A percentile compares a stretch with the other conserved stretches of the same genome.
These are phyloP conservation scores for Sugiyamaella smithiae DNA, from an alignment of 805 yeast species.

Conservation along the genomic window DNA sequence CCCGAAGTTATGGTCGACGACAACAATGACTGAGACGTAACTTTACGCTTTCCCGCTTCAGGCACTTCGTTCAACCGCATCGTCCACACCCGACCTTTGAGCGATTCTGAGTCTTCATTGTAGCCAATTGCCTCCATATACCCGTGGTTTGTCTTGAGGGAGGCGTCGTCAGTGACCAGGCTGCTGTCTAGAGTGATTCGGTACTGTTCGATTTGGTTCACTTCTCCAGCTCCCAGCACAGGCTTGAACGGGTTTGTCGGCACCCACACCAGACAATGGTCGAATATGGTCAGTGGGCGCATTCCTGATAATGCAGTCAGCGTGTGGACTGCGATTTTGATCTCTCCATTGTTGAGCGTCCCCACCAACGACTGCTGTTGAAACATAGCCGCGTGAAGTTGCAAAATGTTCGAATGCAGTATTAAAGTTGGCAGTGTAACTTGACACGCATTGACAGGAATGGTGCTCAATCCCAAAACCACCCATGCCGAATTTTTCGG, in stretches of 20 bases:
- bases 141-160: background rate
- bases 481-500: conserved; percentile 76
- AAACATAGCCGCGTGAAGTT: conserved; percentile 25
- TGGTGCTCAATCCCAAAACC: conserved; percentile 62
- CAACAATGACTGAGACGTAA: conserved; percentile 62
- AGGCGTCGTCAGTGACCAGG: conserved; percentile 6
- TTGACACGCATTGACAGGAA: background rate
- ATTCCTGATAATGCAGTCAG: conserved; percentile 39
- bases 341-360: conserved; percentile 30
- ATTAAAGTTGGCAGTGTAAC: background rate
- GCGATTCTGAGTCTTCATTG: conserved; percentile 11
- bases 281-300: conserved; percentile 29
- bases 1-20: conserved; percentile 44
- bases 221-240: conserved; percentile 33
- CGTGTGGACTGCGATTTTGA: conserved; percentile 31
- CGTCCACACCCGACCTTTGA: conserved; percentile 26
- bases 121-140: conserved; percentile 4
- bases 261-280: conserved; percentile 33
- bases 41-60: conserved; percentile 44
- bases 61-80: conserved; percentile 36
- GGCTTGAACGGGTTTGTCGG: conserved; percentile 33
- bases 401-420: background rate
- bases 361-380: conserved; percentile 38
- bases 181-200: conserved; percentile 25
- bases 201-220: conserved; percentile 35